Base-by-base conservation (phyloP, 2,329 filamentous ascomycete species). In the Apiospora saccharicola region DNA sequence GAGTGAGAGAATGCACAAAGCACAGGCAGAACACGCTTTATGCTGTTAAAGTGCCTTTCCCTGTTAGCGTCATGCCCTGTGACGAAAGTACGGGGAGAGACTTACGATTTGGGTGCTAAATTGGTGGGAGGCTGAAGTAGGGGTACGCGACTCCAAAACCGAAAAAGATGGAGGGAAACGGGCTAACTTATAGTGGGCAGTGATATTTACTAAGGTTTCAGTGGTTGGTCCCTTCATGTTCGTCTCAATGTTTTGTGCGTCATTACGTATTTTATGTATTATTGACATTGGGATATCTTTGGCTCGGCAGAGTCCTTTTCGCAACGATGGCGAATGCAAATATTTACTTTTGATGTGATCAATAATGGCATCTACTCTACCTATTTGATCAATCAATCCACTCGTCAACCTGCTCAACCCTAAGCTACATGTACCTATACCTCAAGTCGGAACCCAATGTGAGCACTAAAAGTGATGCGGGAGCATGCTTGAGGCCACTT, bases 221-320 rank as follows among this genome's bases (percentile, higher is more conserved):
- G 30, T 61, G 53, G 57, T 24, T 41, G 57, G 57, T 41, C 57
- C 57, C 16, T 64, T n/a, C 34, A n/a, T n/a, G n/a, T n/a, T n/a
- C n/a, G n/a, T n/a, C n/a, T n/a, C n/a, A n/a, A n/a, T n/a, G n/a
- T 64, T 64, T 41, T 64, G 30, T 64, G 34, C 57, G 57, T 64
- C 57, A 41, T 61, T 61, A 22, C 16, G 53, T 61, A 61, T 61
- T 61, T 22, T 3, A 22, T 61, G 26, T 34, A 61, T 61, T 61
- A 61, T 61, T 61, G 53, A 22, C 53, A 61, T 37, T 61, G 53
- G 24, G 24, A 19, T 57, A 57, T 16, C 26, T 57, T 14, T 57
- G 26, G 24, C 7, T 37, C 22, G 47, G 10, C 14, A 37, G 16
- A 34, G 30, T 37, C 53, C 10, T 34, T 61, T 37, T 64, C 30